Percentiles rank a stretch among this genome's conserved stretches.
Conservation (phyloP, 306 rosid genomes). For the Trifolium pratense region DNA sequence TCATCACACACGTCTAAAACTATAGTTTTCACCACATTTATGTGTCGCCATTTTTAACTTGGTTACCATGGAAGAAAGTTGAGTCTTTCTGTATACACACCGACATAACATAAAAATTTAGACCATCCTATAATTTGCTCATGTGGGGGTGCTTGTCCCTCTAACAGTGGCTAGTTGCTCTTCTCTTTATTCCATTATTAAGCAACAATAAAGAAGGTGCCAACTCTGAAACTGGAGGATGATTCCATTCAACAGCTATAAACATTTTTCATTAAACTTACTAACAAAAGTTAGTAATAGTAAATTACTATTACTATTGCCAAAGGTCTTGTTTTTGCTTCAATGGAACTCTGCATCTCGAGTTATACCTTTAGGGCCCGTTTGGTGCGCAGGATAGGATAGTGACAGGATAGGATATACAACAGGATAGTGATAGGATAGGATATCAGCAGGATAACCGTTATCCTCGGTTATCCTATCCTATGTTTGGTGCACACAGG, state of each 20-base stretch:
- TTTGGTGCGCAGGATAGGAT: too few species aligned
- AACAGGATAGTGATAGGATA: too few species aligned
- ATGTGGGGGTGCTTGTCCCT: not conserved
- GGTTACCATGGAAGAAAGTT: too few species aligned
- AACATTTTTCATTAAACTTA: slow-evolving; percentile 8
- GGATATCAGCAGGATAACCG: too few species aligned
- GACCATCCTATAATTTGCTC: not conserved
- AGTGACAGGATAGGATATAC: too few species aligned
- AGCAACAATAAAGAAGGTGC: not conserved
- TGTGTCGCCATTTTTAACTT: too few species aligned
- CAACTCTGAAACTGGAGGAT: slow-evolving; percentile 12
- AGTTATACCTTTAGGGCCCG: too few species aligned
- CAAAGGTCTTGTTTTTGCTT: not conserved
- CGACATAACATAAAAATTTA: not conserved
- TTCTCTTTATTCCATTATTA: not conserved
- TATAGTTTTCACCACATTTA: too few species aligned
- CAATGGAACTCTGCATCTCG: not conserved
- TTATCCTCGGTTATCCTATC: too few species aligned
- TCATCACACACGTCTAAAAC: too few species aligned
- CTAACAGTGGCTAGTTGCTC: not conserved
- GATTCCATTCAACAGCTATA: slow-evolving; percentile 31
- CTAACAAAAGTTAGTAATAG: not conserved
- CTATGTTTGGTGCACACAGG: too few species aligned
- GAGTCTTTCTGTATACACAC: too few species aligned
- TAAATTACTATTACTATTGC: not conserved